Percentiles rank a stretch among this genome's conserved stretches.
Evolutionary conservation across 2,329 filamentous ascomycete genomes (phyloP).

Genomic region (Sporothrix mexicana): DNA sequence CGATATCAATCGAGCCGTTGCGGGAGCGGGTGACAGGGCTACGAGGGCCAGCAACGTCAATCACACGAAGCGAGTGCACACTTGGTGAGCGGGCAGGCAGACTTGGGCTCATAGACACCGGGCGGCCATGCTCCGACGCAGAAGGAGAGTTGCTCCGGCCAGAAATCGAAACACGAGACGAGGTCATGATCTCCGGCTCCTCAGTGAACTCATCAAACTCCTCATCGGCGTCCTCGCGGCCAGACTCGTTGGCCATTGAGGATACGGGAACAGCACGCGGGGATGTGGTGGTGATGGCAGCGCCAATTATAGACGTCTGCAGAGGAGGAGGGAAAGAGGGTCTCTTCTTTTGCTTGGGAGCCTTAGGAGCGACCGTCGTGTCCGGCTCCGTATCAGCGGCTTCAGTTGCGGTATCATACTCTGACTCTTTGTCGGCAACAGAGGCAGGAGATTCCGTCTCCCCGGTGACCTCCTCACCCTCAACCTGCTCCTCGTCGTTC

Average conservation of each 20-base stretch:
- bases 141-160: conserved; percentile 57
- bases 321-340: conserved; percentile 6
- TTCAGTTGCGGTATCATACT: background rate
- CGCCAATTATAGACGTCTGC: conserved; percentile 31
- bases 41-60: conserved; percentile 60
- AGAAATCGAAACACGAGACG: conserved; percentile 61
- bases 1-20: conserved; percentile 54
- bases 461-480: background rate
- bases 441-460: background rate
- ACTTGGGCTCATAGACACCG: conserved; percentile 47
- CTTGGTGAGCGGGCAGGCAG: conserved; percentile 54
- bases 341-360: conserved; percentile 28
- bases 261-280: conserved; percentile 25
- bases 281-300: conserved; percentile 32
- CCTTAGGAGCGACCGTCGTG: background rate
- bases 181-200: conserved; percentile 63
- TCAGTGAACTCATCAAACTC: conserved; percentile 61
- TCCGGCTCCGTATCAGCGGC: background rate
- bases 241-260: conserved; percentile 26
- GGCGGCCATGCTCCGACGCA: conserved; percentile 54
- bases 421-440: background rate
- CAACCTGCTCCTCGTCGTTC: background rate
- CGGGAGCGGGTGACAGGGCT: conserved; percentile 57
- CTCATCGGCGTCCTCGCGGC: conserved; percentile 54
- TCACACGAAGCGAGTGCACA: conserved; percentile 62